Evolutionary conservation across 1,284 basidiomycete species (phyloP), one percentile per base, ranked within the genome.

Genomic region (Leccinum solheimii): DNA sequence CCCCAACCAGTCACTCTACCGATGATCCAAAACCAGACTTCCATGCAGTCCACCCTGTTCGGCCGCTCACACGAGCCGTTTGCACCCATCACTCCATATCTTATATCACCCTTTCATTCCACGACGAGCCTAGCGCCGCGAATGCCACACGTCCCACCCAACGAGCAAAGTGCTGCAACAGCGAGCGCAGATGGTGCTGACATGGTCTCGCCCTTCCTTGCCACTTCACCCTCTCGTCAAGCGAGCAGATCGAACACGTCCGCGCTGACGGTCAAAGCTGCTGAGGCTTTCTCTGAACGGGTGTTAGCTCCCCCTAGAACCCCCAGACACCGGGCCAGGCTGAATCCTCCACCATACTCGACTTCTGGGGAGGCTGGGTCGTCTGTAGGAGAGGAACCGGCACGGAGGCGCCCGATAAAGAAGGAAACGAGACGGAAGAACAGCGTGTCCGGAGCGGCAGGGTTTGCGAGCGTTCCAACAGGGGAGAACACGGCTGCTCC

Each of bases 341-440:
- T 72, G 55, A 72, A 72, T 48, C 70, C 70, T 14, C 70, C 70
- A 5, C 59, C 73, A 11, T 72, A 72, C 36, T 59, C 64, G 19
- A 55, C 56, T 5, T 55, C 63, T 1, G 38, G n/a, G 2, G 62
- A 55, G 7, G 21, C 53, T 5, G 36, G 40, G 2, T 11, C 58
- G 5, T 50, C 59, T 10, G 21, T 0, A 27, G 27, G 11, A 27
- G 23, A 32, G 16, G n/a, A 5, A 19, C 54, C 4, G 43, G 11
- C 26, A 14, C 62, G 48, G 45, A 55, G 34, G 40, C 2, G 27
- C 2, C 59, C 65, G 19, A 43, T 13, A 32, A 67, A 32, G 38
- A 59, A 56, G 23, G 13, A 58, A 2, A 49, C 53, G 56, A 61
- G 30, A 21, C 55, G 30, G 5, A 32, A 62, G 6, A 50, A 19